These are phyloP conservation scores for Tetracladium maxilliforme DNA, from an alignment of 2,329 filamentous ascomycete genomes.

Conservation along the genomic window DNA sequence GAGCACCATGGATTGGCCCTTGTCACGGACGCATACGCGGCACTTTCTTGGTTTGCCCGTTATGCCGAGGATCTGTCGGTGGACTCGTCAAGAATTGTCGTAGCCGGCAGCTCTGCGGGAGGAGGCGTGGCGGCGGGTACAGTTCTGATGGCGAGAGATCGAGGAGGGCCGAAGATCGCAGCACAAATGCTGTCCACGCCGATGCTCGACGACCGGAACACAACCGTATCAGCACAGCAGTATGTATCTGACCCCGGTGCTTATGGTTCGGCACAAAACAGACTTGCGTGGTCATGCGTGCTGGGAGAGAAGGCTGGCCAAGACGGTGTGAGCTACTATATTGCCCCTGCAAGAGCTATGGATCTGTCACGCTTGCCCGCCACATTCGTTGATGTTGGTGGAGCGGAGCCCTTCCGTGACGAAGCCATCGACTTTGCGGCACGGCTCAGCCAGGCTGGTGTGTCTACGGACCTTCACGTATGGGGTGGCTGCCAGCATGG, in stretches of 20 bases:
- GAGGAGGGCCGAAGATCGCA: constrained; percentile 6
- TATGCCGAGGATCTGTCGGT: constrained; percentile 15
- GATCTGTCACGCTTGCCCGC: constrained; percentile 4
- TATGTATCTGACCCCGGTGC: neutral
- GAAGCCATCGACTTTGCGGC: constrained; percentile 5
- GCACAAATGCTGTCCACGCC: constrained; percentile 12
- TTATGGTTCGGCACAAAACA: neutral
- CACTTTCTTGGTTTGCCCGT: constrained; percentile 7
- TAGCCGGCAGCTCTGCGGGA: constrained; percentile 34
- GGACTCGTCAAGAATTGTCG: constrained; percentile 24
- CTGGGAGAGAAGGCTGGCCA: constrained; percentile 1
- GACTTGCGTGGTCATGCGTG: neutral
- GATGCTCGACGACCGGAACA: constrained; percentile 12
- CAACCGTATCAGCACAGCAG: constrained; percentile 2
- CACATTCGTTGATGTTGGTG: constrained; percentile 5
- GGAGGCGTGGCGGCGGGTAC: constrained; percentile 33
- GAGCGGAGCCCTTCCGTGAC: constrained; percentile 5
- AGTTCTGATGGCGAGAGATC: constrained; percentile 22
- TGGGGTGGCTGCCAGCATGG: constrained; percentile 5
- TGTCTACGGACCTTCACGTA: constrained; percentile 5
- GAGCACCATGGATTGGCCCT: no score
- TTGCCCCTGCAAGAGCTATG: constrained; percentile 3
- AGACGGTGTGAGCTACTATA: constrained; percentile 1
- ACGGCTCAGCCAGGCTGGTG: constrained; percentile 2
- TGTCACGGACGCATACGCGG: constrained; percentile 21